Evolutionary conservation across 225 moss, liverwort and hornwort species (phyloP).

Genomic region (Takakia lepidozioides): DNA sequence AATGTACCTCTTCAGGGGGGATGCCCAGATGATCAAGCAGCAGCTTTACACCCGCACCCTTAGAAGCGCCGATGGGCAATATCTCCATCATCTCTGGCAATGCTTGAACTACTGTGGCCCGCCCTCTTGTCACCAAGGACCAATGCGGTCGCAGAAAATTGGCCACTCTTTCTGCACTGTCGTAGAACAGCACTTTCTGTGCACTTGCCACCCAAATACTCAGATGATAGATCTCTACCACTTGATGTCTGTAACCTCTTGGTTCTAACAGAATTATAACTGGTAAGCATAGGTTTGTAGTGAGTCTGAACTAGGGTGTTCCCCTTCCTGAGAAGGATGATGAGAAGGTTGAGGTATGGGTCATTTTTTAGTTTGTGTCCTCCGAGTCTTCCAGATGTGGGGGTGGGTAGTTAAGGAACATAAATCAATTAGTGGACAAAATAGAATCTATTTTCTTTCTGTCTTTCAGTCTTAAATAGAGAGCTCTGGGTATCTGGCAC

Average conservation of each 20-base stretch:
- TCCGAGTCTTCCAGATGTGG: no score
- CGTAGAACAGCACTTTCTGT: constrained; percentile 72
- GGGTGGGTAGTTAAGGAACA: no score
- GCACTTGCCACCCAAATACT: constrained; percentile 1
- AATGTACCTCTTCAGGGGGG: constrained; percentile 56
- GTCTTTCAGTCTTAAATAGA: no score
- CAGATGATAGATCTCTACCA: background rate
- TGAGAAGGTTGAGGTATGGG: no score
- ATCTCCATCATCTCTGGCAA: constrained; percentile 93
- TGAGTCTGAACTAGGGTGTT: no score
- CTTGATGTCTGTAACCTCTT: background rate
- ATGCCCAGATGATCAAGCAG: constrained; percentile 70
- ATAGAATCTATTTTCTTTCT: no score
- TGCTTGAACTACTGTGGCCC: constrained; percentile 78
- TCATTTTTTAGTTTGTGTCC: no score
- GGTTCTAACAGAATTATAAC: no score
- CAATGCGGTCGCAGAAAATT: constrained; percentile 70
- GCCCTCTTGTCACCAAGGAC: constrained; percentile 42
- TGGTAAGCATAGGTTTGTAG: no score
- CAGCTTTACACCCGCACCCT: constrained; percentile 66
- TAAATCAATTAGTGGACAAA: no score
- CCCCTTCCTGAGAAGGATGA: no score
- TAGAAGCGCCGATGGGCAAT: constrained; percentile 71
- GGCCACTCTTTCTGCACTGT: constrained; percentile 47
- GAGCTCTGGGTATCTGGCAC: no score